Conservation (phyloP, 1,284 basidiomycete genomes). For the Irpex sp. region DNA sequence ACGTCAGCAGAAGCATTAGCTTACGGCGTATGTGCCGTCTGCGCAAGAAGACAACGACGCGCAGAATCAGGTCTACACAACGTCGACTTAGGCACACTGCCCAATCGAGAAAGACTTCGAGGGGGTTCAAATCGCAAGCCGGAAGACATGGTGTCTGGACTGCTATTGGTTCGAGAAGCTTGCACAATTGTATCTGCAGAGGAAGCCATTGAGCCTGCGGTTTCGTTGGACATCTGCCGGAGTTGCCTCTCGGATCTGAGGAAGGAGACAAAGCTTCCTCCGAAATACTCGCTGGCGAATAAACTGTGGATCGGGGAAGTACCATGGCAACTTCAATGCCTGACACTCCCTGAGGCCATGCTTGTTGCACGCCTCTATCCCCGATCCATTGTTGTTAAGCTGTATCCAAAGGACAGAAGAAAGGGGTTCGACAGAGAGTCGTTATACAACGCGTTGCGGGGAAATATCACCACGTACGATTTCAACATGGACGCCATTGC, state of each 20-base stretch:
- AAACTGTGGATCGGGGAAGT: slow-evolving; percentile 34
- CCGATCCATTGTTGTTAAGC: slow-evolving; percentile 37
- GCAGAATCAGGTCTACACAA: no score
- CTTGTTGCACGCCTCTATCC: slow-evolving; percentile 36
- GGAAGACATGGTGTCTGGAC: no score
- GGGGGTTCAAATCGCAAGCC: no score
- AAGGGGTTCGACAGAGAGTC: slow-evolving; percentile 3
- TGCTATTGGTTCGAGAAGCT: no score
- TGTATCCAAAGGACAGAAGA: slow-evolving; percentile 27
- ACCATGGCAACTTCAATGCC: slow-evolving; percentile 24
- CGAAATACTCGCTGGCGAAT: slow-evolving; percentile 32
- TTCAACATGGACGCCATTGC: slow-evolving; percentile 31
- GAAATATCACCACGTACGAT: slow-evolving; percentile 41
- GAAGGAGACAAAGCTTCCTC: slow-evolving; percentile 17
- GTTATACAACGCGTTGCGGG: slow-evolving; percentile 36
- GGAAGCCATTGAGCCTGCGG: no score
- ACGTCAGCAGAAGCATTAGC: no score
- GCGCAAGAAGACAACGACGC: no score
- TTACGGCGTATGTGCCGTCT: no score
- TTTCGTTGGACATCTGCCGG: no score
- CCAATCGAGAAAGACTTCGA: no score
- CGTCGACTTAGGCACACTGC: no score
- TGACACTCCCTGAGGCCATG: slow-evolving; percentile 36
- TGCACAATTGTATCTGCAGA: no score
- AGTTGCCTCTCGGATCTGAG: neutral